A percentile compares a stretch with the other conserved stretches of the same genome.
Conservation (phyloP, 768 basidiomycete species). For the Serpula lacrymans region DNA sequence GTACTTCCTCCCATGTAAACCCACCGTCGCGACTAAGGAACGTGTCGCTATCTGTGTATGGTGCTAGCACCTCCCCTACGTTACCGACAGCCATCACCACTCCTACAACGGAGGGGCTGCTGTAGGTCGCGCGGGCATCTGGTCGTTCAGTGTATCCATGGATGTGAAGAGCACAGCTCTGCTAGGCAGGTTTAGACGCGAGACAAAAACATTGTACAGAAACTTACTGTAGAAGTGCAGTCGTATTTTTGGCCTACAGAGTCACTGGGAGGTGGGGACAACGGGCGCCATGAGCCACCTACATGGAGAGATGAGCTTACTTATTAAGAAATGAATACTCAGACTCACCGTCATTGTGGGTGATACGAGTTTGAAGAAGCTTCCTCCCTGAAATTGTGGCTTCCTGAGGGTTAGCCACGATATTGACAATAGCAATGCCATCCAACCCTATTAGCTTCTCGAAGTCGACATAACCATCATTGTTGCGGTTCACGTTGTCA, state of each 20-base stretch:
- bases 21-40: slow-evolving; percentile 96
- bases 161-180: slow-evolving; percentile 86
- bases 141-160: slow-evolving; percentile 94
- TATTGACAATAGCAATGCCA: slow-evolving; percentile 91
- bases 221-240: slow-evolving; percentile 63
- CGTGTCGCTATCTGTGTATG: slow-evolving; percentile 87
- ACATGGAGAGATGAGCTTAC: slow-evolving; percentile 4
- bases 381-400: slow-evolving; percentile 72
- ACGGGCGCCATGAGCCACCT: slow-evolving; percentile 86
- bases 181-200: slow-evolving; percentile 6
- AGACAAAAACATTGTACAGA: neutral
- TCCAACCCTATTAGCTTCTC: slow-evolving; percentile 97
- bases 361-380: slow-evolving; percentile 80
- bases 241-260: slow-evolving; percentile 69
- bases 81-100: slow-evolving; percentile 96
- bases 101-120: slow-evolving; percentile 88
- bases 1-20: slow-evolving; percentile 97
- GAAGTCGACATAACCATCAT: slow-evolving; percentile 87
- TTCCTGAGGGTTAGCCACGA: slow-evolving; percentile 79
- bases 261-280: slow-evolving; percentile 73
- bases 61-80: slow-evolving; percentile 78
- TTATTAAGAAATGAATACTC: neutral
- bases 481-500: slow-evolving; percentile 89
- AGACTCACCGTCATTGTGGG: slow-evolving; percentile 88
- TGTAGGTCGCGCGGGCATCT: slow-evolving; percentile 91